Evolutionary conservation across 306 rosid species (phyloP), one percentile per base, ranked within the genome.

Genomic region (Rosa rugosa): DNA sequence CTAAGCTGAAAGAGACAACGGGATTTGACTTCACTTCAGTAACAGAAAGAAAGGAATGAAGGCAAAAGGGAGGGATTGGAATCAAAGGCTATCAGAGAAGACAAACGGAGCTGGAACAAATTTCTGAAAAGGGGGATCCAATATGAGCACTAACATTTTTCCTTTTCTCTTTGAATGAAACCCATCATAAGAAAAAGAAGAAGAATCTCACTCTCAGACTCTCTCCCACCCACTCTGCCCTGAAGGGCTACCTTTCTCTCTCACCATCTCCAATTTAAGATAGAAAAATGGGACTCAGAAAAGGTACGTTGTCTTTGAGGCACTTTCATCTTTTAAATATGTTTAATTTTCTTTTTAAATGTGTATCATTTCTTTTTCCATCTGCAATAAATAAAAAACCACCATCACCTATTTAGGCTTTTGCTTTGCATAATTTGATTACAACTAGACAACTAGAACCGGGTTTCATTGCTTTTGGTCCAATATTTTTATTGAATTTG

Each of bases 51-150:
- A 70, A 42, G 74, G 31, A 57, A 57, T 31, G 27, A 22, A 81
- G 72, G 46, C 36, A 31, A 31, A 76, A 45, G 67, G 79, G 74
- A 66, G 67, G 57, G 81, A 70, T 85, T 79, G 93, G 95, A 91
- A 91, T 89, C 91, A 81, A 85, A 84, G 81, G n/a, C 34, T n/a
- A 85, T 71, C 88, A 81, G 86, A 89, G 80, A 65, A 82, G 96
- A 93, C 99, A 95, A 91, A 91, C 64, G 84, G 86, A 74, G 86
- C 86, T 79, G 72, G 89, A 84, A 79, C 96, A 90, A 87, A 87
- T 77, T 84, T 86, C 89, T 84, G 85, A 85, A 90, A 88, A 90
- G 86, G 83, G 45, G 0, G 68, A 13, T 63, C 42, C 46, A 79
- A 84, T 64, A 85, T 80, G 84, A 80, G 79, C 84, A 16, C 76